phyloP scores from a whole-genome alignment of 306 rosid genomes.

The Vicia villosa region DNA sequence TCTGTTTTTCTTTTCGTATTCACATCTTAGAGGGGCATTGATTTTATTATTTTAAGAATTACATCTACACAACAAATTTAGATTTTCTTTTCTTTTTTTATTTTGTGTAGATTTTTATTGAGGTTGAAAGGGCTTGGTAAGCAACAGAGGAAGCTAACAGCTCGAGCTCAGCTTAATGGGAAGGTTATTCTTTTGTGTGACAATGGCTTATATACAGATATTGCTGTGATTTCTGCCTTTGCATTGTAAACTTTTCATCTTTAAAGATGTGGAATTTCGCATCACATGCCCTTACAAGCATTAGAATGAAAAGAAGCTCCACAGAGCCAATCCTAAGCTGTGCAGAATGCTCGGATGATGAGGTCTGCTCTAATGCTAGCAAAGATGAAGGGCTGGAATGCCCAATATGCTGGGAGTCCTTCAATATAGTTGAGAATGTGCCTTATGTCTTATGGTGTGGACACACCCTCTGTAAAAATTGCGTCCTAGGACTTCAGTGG shows the following conservation, averaged over 20 bases:
- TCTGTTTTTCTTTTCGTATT: neutral
- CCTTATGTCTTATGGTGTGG: slow-evolving; percentile 98
- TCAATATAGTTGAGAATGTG: slow-evolving; percentile 92
- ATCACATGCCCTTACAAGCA: slow-evolving; percentile 63
- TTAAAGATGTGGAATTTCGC: slow-evolving; percentile 79
- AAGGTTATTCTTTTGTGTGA: slow-evolving; percentile 23
- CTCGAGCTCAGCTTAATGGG: slow-evolving; percentile 21
- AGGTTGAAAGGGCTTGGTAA: slow-evolving; percentile 24
- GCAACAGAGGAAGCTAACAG: slow-evolving; percentile 8
- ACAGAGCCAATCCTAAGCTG: slow-evolving; percentile 46
- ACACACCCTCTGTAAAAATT: slow-evolving; percentile 85
- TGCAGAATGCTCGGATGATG: slow-evolving; percentile 84
- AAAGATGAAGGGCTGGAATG: slow-evolving; percentile 87
- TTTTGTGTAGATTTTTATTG: slow-evolving; percentile 30
- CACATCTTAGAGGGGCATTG: slow-evolving; percentile 6
- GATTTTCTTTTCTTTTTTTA: neutral
- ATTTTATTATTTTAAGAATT: neutral
- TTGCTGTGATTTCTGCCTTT: slow-evolving; percentile 32
- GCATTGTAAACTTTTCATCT: slow-evolving; percentile 26
- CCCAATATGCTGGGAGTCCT: slow-evolving; percentile 91
- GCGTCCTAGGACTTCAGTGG: slow-evolving; percentile 91
- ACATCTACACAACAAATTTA: neutral
- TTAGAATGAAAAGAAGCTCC: slow-evolving; percentile 64
- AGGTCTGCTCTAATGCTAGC: slow-evolving; percentile 72
- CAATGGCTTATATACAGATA: slow-evolving; percentile 26